Conservation (phyloP, 2,329 filamentous ascomycete genomes). For the Fusarium tupiense region DNA sequence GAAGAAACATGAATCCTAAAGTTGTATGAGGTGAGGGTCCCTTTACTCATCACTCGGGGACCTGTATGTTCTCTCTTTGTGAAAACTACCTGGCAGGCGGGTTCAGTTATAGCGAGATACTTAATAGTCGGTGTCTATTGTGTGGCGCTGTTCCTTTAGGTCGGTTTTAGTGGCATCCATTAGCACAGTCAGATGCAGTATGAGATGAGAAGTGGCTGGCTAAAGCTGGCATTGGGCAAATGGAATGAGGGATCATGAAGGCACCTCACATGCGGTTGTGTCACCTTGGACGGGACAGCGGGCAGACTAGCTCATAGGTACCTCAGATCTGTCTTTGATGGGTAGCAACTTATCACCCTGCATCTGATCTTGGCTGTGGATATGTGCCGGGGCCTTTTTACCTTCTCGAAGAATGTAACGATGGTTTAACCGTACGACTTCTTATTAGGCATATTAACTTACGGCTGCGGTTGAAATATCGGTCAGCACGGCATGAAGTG, state of each 20-base stretch:
- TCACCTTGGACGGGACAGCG: constrained; percentile 25
- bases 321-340: constrained; percentile 11
- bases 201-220: constrained; percentile 24
- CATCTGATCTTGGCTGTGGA: constrained; percentile 1
- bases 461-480: constrained; percentile 28
- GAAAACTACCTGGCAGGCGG: background rate
- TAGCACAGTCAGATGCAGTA: constrained; percentile 25
- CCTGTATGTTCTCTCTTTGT: background rate
- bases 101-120: background rate
- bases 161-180: background rate
- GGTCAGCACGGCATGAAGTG: constrained; percentile 23
- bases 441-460: constrained; percentile 27
- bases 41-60: constrained; percentile 13
- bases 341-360: constrained; percentile 30
- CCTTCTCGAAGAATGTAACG: constrained; percentile 22
- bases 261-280: constrained; percentile 25
- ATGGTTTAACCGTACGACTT: constrained; percentile 31
- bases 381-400: constrained; percentile 15
- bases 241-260: constrained; percentile 15
- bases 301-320: constrained; percentile 9
- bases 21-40: background rate
- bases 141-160: constrained; percentile 2
- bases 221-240: constrained; percentile 11
- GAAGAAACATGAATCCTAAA: constrained; percentile 4
- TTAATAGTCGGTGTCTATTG: background rate